Evolutionary conservation across 257 asterid genomes (phyloP).

Genomic region (Paraleonurus japonicus): DNA sequence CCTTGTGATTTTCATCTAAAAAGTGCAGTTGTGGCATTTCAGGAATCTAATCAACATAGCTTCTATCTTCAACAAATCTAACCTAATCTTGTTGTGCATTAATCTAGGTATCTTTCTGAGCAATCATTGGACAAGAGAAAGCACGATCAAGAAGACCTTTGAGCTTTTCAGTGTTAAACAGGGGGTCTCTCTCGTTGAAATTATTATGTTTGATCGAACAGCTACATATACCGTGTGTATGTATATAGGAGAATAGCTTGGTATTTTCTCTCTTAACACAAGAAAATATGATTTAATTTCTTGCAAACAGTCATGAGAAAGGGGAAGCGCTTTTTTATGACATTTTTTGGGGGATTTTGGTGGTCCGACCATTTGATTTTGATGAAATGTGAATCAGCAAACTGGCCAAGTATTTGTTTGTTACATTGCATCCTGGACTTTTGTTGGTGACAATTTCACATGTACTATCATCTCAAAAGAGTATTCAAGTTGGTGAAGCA

Average conservation of each 20-base stretch:
- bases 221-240: background rate
- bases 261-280: background rate
- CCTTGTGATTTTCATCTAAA: background rate
- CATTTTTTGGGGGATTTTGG: background rate
- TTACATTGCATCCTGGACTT: too few species aligned
- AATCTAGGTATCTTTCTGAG: slow-evolving; percentile 53
- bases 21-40: slow-evolving; percentile 7
- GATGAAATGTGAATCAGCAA: background rate
- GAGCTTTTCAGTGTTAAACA: background rate
- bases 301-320: background rate
- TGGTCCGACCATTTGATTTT: background rate
- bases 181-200: background rate
- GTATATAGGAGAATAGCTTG: background rate
- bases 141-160: slow-evolving; percentile 18
- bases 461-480: too few species aligned
- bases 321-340: background rate
- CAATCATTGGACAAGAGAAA: slow-evolving; percentile 41
- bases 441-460: too few species aligned
- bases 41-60: background rate
- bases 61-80: slow-evolving; percentile 2
- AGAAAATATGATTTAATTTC: background rate
- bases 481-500: too few species aligned
- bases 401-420: background rate
- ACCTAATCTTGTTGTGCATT: background rate
- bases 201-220: background rate